Percentiles rank a stretch among this genome's conserved stretches.
Evolutionary conservation across 306 rosid species (phyloP).

Genomic region (Trifolium pratense): DNA sequence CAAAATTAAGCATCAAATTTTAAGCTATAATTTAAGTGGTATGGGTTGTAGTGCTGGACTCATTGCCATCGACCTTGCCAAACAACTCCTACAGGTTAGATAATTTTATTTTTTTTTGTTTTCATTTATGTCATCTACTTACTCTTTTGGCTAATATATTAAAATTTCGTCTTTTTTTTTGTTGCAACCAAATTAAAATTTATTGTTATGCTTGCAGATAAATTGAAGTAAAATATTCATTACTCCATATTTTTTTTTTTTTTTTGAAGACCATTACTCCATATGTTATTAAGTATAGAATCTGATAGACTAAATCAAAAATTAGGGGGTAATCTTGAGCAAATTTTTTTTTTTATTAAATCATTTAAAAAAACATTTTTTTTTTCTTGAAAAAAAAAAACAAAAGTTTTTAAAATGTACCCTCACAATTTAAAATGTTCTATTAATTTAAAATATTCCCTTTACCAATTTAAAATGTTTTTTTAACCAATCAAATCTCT

Average conservation of each 20-base stretch:
- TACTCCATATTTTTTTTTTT: neutral
- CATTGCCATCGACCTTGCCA: slow-evolving; percentile 43
- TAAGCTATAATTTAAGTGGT: slow-evolving; percentile 43
- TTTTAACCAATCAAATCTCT: too few relatives aligned
- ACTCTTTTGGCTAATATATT: neutral
- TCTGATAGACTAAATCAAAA: neutral
- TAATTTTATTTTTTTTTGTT: neutral
- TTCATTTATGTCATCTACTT: neutral
- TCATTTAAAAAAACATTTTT: too few relatives aligned
- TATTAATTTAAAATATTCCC: too few relatives aligned
- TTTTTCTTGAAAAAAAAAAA: too few relatives aligned
- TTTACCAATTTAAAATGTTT: too few relatives aligned
- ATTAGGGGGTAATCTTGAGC: too few relatives aligned
- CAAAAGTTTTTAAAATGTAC: too few relatives aligned
- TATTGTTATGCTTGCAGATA: neutral
- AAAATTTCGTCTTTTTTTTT: neutral
- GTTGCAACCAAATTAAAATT: neutral
- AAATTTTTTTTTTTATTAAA: too few relatives aligned
- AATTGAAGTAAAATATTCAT: neutral
- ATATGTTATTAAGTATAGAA: neutral
- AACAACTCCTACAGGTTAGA: slow-evolving; percentile 46
- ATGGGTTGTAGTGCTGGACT: slow-evolving; percentile 56
- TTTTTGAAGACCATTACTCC: too few relatives aligned
- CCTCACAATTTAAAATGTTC: too few relatives aligned
- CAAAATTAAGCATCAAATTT: slow-evolving; percentile 19